Evolutionary conservation across 2,329 filamentous ascomycete species (phyloP).

Genomic region (Neonectria magnoliae): DNA sequence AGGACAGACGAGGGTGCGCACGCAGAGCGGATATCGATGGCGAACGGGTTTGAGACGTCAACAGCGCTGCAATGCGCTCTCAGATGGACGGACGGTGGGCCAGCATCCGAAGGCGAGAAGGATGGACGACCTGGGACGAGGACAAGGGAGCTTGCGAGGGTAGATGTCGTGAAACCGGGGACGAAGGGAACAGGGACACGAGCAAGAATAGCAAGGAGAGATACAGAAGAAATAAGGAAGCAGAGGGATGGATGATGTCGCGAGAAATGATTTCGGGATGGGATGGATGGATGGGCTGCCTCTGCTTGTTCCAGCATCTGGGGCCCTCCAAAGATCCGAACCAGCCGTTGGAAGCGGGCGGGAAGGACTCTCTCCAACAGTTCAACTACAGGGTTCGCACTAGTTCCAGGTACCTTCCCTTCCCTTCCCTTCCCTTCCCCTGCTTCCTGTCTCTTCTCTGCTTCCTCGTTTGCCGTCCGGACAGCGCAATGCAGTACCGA

Average conservation of each 20-base stretch:
- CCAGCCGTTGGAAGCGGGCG: constrained; percentile 3
- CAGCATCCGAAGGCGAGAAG: constrained; percentile 10
- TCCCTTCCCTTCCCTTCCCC: neutral
- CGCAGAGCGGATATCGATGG: neutral
- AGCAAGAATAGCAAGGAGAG: neutral
- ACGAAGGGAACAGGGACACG: neutral
- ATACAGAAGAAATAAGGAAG: neutral
- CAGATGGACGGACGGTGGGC: constrained; percentile 6
- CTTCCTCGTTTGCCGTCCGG: neutral
- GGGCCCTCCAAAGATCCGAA: constrained; percentile 8
- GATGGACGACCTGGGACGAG: neutral
- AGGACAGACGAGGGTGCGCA: constrained; percentile 9
- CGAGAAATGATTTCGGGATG: constrained; percentile 5
- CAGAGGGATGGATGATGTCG: constrained; percentile 4
- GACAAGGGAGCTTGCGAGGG: neutral
- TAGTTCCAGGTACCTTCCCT: neutral
- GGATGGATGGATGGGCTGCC: constrained; percentile 4
- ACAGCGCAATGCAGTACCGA: neutral
- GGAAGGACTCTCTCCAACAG: constrained; percentile 1
- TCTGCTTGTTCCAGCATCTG: neutral
- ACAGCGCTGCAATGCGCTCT: constrained; percentile 18
- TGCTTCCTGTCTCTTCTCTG: neutral
- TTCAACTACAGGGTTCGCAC: neutral
- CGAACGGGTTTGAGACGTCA: neutral
- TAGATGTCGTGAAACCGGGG: constrained; percentile 12